Evolutionary conservation across 148 eudicot genomes (phyloP).

Genomic region (Chenopodium berlandieri): DNA sequence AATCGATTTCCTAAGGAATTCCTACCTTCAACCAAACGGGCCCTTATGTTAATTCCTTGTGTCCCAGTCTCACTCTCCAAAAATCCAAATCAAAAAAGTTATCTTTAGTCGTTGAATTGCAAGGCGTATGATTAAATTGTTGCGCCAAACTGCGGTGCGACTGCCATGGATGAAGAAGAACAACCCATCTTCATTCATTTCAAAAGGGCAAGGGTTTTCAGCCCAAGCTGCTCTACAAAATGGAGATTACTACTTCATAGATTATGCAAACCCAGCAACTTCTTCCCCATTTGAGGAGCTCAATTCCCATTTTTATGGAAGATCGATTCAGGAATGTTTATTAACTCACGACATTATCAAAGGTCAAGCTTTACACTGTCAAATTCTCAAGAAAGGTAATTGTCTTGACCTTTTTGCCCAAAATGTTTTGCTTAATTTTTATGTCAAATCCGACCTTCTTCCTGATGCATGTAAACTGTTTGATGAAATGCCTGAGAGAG

Average conservation of each 20-base stretch:
- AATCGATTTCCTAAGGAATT: too few species aligned
- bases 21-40: too few species aligned
- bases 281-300: constrained; percentile 15
- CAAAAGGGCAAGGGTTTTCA: constrained; percentile 1
- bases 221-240: constrained; percentile 18
- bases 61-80: not conserved
- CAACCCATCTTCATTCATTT: not conserved
- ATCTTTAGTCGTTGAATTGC: too few species aligned
- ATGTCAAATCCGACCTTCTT: constrained; percentile 41
- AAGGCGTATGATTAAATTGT: constrained; percentile 18
- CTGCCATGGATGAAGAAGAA: constrained; percentile 9
- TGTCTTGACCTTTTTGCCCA: constrained; percentile 61
- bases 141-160: constrained; percentile 23
- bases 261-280: not conserved
- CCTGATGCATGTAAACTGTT: constrained; percentile 56
- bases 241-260: not conserved
- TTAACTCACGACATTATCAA: constrained; percentile 19
- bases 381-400: constrained; percentile 54
- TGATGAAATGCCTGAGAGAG: constrained; percentile 60
- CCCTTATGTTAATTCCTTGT: too few species aligned
- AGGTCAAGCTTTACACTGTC: constrained; percentile 59
- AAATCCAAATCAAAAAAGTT: not conserved
- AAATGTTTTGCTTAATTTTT: constrained; percentile 64
- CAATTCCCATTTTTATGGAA: constrained; percentile 42
- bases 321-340: constrained; percentile 50